Evolutionary conservation across 148 eudicot genomes (phyloP).

Genomic region (Simmondsia chinensis): DNA sequence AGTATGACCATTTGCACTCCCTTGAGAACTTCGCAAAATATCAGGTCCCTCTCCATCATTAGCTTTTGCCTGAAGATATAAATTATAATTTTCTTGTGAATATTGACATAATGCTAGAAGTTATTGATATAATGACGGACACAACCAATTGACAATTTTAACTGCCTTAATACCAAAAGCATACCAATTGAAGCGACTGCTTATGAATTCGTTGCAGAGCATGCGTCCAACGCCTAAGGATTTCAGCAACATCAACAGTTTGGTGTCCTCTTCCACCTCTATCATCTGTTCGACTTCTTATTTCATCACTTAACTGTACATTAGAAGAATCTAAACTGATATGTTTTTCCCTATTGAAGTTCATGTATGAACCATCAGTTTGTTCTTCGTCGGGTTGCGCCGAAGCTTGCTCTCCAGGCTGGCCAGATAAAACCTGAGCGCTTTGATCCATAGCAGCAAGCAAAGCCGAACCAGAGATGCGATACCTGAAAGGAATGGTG

Average conservation of each 20-base stretch:
- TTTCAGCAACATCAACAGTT: constrained; percentile 93
- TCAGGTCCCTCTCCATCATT: constrained; percentile 98
- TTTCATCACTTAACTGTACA: constrained; percentile 44
- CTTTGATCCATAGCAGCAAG: constrained; percentile 97
- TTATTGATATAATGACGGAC: too few relatives aligned
- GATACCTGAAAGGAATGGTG: constrained; percentile 76
- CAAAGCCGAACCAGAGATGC: constrained; percentile 94
- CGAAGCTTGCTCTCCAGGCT: constrained; percentile 36
- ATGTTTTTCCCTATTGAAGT: constrained; percentile 35
- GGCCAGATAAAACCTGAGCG: constrained; percentile 35
- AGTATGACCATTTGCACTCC: constrained; percentile 67
- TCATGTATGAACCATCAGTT: constrained; percentile 37
- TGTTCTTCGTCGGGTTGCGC: constrained; percentile 40
- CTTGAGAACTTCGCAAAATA: constrained; percentile 68
- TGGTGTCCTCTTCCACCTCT: constrained; percentile 67
- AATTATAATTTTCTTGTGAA: too few relatives aligned
- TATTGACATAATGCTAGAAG: too few relatives aligned
- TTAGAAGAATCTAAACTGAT: constrained; percentile 31
- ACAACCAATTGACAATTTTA: too few relatives aligned
- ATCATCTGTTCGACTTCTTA: constrained; percentile 51
- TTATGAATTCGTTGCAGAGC: constrained; percentile 93
- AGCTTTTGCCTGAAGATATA: constrained; percentile 64
- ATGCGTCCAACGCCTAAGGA: constrained; percentile 97
- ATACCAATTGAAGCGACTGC: constrained; percentile 91
- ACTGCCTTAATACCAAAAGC: too few relatives aligned